Conservation (phyloP, 2,329 filamentous ascomycete species). For the Penicillium sp. region DNA sequence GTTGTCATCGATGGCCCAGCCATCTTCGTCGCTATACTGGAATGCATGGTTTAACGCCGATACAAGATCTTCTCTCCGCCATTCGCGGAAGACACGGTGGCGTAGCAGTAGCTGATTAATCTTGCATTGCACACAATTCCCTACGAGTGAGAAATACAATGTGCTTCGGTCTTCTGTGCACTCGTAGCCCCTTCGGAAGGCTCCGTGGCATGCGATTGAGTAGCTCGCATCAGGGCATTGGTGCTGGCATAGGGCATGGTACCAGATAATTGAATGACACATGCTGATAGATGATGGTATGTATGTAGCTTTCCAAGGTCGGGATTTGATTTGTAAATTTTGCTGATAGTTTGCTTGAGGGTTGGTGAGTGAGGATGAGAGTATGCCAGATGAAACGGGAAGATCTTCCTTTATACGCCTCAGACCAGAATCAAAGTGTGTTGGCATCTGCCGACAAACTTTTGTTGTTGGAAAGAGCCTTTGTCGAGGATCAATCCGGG, state of each 20-base stretch:
- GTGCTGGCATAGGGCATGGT: conserved; percentile 20
- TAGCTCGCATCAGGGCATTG: conserved; percentile 3
- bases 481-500: neutral
- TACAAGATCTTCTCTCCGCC: neutral
- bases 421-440: neutral
- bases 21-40: neutral
- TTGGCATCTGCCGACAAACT: neutral
- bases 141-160: conserved; percentile 11
- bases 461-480: neutral
- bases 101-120: neutral
- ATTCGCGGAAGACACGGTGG: neutral
- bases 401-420: neutral
- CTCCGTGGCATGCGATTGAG: conserved; percentile 13
- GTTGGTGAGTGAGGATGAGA: neutral
- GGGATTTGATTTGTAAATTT: neutral
- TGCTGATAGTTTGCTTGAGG: neutral
- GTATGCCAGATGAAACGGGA: neutral
- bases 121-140: conserved; percentile 9
- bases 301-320: neutral
- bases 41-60: neutral
- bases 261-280: conserved; percentile 22
- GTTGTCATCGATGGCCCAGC: neutral
- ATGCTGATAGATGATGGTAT: conserved; percentile 8
- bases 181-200: conserved; percentile 12
- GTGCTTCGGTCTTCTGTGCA: conserved; percentile 2